phyloP scores from a whole-genome alignment of 306 rosid genomes.

The Nissolia schottii region DNA sequence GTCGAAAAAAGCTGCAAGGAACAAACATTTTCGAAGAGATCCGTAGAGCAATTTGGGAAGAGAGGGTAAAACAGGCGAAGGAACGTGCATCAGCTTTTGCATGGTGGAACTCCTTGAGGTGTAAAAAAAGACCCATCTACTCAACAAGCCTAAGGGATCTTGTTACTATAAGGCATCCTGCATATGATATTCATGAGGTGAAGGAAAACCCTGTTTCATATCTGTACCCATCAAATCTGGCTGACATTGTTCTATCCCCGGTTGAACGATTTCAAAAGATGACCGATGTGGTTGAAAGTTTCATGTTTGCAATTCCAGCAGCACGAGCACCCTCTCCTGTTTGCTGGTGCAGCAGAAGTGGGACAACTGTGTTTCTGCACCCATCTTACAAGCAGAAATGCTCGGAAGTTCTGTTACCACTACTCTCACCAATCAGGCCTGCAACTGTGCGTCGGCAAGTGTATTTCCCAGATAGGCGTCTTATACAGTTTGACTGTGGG shows the following conservation, averaged over 20 bases:
- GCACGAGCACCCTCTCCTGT: slow-evolving; percentile 86
- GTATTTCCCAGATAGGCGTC: slow-evolving; percentile 96
- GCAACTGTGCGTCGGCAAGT: slow-evolving; percentile 96
- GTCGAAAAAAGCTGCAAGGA: slow-evolving; percentile 57
- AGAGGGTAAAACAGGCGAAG: slow-evolving; percentile 71
- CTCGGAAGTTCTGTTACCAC: slow-evolving; percentile 64
- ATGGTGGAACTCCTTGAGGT: slow-evolving; percentile 98
- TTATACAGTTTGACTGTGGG: slow-evolving; percentile 97
- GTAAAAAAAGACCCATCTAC: slow-evolving; percentile 63
- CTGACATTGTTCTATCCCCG: slow-evolving; percentile 81
- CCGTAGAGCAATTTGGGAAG: slow-evolving; percentile 75
- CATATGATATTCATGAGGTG: slow-evolving; percentile 54
- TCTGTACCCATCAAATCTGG: slow-evolving; percentile 75
- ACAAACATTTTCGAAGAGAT: slow-evolving; percentile 84
- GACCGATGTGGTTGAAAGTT: slow-evolving; percentile 82
- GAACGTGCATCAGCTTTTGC: slow-evolving; percentile 77
- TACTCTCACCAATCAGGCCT: slow-evolving; percentile 79
- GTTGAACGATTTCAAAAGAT: slow-evolving; percentile 77
- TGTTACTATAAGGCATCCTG: slow-evolving; percentile 74
- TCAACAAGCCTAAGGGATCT: slow-evolving; percentile 70
- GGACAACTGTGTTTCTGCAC: slow-evolving; percentile 50
- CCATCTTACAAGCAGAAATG: slow-evolving; percentile 69
- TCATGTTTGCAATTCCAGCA: slow-evolving; percentile 96
- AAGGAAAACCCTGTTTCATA: slow-evolving; percentile 71
- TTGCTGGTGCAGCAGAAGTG: slow-evolving; percentile 78